These are phyloP conservation scores for Trypanosoma melophagium DNA, from an alignment of 208 protist genomes.

Conservation along the genomic window DNA sequence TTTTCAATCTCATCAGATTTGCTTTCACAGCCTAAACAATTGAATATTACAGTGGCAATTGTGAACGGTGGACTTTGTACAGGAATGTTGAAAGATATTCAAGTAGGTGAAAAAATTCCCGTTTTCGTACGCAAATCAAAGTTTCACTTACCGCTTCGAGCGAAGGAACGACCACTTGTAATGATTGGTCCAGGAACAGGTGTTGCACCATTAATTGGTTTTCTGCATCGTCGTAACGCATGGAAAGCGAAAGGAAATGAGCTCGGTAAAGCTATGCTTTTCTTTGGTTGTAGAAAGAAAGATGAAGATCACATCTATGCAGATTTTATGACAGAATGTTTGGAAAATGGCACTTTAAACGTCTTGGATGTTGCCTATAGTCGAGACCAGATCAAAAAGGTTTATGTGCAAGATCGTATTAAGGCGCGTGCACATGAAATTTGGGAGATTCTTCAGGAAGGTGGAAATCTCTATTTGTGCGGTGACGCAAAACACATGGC, in stretches of 20 bases:
- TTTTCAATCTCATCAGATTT: conserved; percentile 96
- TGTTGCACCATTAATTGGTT: conserved; percentile 94
- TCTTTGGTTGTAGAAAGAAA: conserved; percentile 88
- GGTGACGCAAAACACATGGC: conserved; percentile 93
- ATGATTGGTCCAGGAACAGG: conserved; percentile 97
- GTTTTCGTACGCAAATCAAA: conserved; percentile 93
- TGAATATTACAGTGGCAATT: conserved; percentile 88
- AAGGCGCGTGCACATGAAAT: conserved; percentile 52
- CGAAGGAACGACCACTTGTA: conserved; percentile 82
- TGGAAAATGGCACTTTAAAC: conserved; percentile 64
- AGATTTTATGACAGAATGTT: conserved; percentile 55
- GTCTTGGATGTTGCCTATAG: conserved; percentile 82
- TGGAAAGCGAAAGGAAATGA: conserved; percentile 72
- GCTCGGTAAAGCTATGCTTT: conserved; percentile 76
- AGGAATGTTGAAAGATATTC: conserved; percentile 73
- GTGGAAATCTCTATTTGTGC: conserved; percentile 90
- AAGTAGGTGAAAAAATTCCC: conserved; percentile 64
- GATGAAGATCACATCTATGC: conserved; percentile 86
- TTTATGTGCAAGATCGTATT: conserved; percentile 93
- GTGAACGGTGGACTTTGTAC: conserved; percentile 92
- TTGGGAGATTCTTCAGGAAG: conserved; percentile 65
- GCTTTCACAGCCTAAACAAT: conserved; percentile 55
- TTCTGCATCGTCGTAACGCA: conserved; percentile 87
- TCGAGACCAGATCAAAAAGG: conserved; percentile 73
- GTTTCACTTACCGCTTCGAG: conserved; percentile 88